Evolutionary conservation across 1,284 basidiomycete genomes (phyloP).

Genomic region (Leccinum cinnamomeum): DNA sequence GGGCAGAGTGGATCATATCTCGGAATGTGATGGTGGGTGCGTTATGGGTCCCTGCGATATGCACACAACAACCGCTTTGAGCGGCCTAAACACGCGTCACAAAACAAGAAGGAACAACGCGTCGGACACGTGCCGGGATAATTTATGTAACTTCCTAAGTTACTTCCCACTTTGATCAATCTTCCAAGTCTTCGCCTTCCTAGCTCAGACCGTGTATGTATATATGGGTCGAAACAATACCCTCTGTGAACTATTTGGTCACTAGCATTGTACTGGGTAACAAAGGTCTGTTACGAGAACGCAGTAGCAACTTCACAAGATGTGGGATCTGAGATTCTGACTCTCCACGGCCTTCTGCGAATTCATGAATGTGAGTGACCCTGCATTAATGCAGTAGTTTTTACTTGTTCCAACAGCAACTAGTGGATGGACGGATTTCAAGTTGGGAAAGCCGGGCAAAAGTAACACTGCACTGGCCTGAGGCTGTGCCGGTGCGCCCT

Average conservation of each 20-base stretch:
- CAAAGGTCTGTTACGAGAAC: background rate
- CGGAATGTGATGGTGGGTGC: background rate
- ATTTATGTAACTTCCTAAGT: background rate
- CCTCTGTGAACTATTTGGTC: background rate
- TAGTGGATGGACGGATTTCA: background rate
- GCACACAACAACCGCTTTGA: background rate
- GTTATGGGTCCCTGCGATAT: background rate
- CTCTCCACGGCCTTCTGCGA: background rate
- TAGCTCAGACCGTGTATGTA: background rate
- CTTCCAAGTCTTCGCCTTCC: background rate
- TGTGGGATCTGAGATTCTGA: background rate
- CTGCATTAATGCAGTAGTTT: background rate
- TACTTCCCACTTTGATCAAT: background rate
- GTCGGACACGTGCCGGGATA: slow-evolving; percentile 13
- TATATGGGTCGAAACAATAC: background rate
- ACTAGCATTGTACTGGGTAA: background rate
- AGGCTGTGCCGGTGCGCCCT: background rate
- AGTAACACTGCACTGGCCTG: background rate
- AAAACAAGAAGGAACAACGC: slow-evolving; percentile 11
- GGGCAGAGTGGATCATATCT: slow-evolving; percentile 16
- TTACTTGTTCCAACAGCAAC: background rate
- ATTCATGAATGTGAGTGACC: background rate
- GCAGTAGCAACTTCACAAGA: background rate
- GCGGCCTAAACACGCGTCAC: background rate
- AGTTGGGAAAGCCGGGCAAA: background rate